Evolutionary conservation across 768 basidiomycete species (phyloP).

Genomic region (Glaciozyma martinii): DNA sequence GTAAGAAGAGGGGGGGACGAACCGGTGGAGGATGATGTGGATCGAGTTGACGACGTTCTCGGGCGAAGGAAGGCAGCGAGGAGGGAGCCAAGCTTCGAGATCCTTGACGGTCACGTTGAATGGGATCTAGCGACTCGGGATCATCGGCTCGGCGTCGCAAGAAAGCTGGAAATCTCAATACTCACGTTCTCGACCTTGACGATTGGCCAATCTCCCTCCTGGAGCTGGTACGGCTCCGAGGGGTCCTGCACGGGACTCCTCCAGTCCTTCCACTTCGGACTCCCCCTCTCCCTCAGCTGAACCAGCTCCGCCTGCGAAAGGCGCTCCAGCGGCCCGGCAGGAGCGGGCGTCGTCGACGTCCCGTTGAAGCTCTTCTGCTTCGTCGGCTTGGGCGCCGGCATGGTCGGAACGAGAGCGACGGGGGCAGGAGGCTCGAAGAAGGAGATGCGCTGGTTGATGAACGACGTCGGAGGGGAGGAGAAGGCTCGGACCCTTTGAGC

Average conservation of each 20-base stretch:
- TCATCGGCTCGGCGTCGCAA: not conserved
- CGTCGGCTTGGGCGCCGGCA: not conserved
- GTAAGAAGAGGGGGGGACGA: not conserved
- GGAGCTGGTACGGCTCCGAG: too few relatives aligned
- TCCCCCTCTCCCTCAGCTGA: not conserved
- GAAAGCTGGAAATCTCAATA: too few relatives aligned
- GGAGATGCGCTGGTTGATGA: not conserved
- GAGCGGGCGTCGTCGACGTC: not conserved
- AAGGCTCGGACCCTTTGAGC: not conserved
- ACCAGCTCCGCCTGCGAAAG: not conserved
- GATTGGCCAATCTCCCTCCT: not conserved
- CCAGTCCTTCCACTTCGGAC: not conserved
- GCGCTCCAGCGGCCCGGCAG: not conserved
- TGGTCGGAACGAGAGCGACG: not conserved
- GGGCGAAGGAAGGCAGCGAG: not conserved
- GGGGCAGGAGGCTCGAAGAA: not conserved
- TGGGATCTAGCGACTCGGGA: too few relatives aligned
- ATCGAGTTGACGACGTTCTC: slow-evolving; percentile 8
- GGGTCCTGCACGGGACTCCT: too few relatives aligned
- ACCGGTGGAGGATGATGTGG: slow-evolving; percentile 30
- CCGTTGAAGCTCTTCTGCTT: not conserved
- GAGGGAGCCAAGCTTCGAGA: slow-evolving; percentile 12
- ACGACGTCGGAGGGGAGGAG: not conserved
- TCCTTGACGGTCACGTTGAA: slow-evolving; percentile 5
- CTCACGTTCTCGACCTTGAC: too few relatives aligned